These are phyloP conservation scores for Ramaria sp. DNA, from an alignment of 768 basidiomycete species.

Conservation along the genomic window DNA sequence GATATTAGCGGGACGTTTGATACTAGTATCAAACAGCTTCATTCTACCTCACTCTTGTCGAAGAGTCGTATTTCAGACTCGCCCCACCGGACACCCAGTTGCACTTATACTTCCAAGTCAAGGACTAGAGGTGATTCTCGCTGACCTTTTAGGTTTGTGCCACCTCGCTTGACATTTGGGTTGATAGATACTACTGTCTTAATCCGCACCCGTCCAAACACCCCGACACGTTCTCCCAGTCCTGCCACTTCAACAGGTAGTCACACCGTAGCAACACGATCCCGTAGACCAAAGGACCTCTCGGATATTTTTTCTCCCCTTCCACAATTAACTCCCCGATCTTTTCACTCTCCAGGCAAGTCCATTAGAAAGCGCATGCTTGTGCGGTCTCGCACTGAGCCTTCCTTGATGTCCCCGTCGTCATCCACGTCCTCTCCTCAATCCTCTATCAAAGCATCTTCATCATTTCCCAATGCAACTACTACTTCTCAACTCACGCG, in stretches of 20 bases:
- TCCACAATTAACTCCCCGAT: slow-evolving; percentile 14
- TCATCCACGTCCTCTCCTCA: slow-evolving; percentile 1
- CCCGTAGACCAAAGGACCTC: slow-evolving; percentile 25
- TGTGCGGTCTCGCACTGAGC: slow-evolving; percentile 53
- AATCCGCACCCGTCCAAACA: background rate
- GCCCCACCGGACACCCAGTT: background rate
- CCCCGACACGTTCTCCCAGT: background rate
- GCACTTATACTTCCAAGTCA: background rate
- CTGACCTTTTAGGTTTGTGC: background rate
- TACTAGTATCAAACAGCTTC: background rate
- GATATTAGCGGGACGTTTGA: background rate
- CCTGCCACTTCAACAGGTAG: background rate
- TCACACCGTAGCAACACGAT: background rate
- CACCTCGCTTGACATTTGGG: background rate
- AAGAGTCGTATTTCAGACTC: background rate
- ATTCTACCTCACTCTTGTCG: background rate
- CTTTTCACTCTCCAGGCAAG: slow-evolving; percentile 7
- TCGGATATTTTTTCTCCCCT: slow-evolving; percentile 34
- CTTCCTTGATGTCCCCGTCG: slow-evolving; percentile 20
- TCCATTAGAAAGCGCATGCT: slow-evolving; percentile 62
- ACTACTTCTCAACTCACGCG: slow-evolving; percentile 9
- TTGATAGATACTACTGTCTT: background rate
- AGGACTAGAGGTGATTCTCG: background rate
- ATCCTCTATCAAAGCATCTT: background rate
- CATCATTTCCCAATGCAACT: background rate